Percentiles rank a stretch among this genome's conserved stretches.
These are phyloP conservation scores for Coemansia sp. DNA, from an alignment of 192 early-diverging fungal genomes.

Conservation along the genomic window DNA sequence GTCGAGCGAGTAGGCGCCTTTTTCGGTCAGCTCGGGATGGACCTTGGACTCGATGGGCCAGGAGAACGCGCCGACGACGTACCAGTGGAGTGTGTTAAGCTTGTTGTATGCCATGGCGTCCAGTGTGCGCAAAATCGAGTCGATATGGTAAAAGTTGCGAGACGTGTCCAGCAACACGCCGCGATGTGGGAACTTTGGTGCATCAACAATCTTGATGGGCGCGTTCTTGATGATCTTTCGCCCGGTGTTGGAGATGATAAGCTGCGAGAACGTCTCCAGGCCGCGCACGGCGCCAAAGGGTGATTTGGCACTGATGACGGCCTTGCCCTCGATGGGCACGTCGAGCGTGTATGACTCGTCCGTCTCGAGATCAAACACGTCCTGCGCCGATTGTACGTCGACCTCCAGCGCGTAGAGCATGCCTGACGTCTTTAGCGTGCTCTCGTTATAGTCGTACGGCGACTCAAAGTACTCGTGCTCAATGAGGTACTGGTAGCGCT, in stretches of 20 bases:
- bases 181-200: conserved; percentile 63
- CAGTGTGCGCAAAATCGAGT: conserved; percentile 58
- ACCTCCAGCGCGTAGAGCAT: conserved; percentile 41
- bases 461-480: conserved; percentile 57
- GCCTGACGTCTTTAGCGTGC: conserved; percentile 41
- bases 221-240: conserved; percentile 57
- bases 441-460: conserved; percentile 43
- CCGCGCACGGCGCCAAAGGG: conserved; percentile 69
- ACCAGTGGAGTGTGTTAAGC: conserved; percentile 80
- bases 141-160: conserved; percentile 66
- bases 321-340: conserved; percentile 55
- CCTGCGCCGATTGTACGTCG: conserved; percentile 47
- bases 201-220: conserved; percentile 58
- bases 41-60: conserved; percentile 70
- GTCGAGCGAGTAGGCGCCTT: conserved; percentile 62
- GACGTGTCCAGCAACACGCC: conserved; percentile 70
- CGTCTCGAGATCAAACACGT: conserved; percentile 57
- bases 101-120: conserved; percentile 70
- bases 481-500: conserved; percentile 58
- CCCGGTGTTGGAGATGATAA: conserved; percentile 57
- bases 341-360: conserved; percentile 71
- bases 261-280: conserved; percentile 73
- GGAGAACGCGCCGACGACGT: conserved; percentile 63
- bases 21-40: conserved; percentile 59
- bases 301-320: conserved; percentile 57